Evolutionary conservation across 2,329 filamentous ascomycete genomes (phyloP).

Genomic region (Helicocarpus griseus): DNA sequence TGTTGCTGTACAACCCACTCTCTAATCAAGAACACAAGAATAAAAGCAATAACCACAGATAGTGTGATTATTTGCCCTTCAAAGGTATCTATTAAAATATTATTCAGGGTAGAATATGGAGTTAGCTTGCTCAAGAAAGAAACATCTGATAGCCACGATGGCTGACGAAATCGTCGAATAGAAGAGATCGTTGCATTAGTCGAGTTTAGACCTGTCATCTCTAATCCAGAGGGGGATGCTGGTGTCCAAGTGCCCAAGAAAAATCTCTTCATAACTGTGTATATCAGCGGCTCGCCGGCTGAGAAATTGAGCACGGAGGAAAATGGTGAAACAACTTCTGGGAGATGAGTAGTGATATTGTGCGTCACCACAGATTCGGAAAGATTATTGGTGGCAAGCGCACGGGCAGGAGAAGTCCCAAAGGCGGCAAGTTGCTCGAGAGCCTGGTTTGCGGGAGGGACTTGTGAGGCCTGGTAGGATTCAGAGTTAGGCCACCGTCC

Average conservation of each 20-base stretch:
- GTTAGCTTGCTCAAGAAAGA: slow-evolving; percentile 50
- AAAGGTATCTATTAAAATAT: slow-evolving; percentile 67
- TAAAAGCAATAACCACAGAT: slow-evolving; percentile 84
- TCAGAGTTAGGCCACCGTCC: slow-evolving; percentile 48
- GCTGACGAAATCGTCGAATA: slow-evolving; percentile 26
- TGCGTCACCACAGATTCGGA: slow-evolving; percentile 17
- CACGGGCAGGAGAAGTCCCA: slow-evolving; percentile 16
- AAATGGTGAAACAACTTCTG: slow-evolving; percentile 25
- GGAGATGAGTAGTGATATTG: slow-evolving; percentile 18
- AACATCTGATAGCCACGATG: slow-evolving; percentile 50
- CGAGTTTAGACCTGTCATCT: slow-evolving; percentile 17
- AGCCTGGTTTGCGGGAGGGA: slow-evolving; percentile 12
- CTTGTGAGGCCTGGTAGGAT: slow-evolving; percentile 13
- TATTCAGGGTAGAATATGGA: slow-evolving; percentile 61
- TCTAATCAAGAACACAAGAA: slow-evolving; percentile 89
- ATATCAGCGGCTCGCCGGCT: slow-evolving; percentile 35
- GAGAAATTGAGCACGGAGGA: slow-evolving; percentile 35
- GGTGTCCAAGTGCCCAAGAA: slow-evolving; percentile 26
- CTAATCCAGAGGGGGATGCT: slow-evolving; percentile 18
- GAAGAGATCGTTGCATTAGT: slow-evolving; percentile 19
- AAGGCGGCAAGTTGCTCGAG: slow-evolving; percentile 19
- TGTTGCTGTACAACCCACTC: slow-evolving; percentile 99
- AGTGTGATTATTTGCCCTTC: slow-evolving; percentile 93
- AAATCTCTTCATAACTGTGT: slow-evolving; percentile 37
- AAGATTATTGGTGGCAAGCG: slow-evolving; percentile 16